A percentile compares a stretch with the other conserved stretches of the same genome.
phyloP scores from a whole-genome alignment of 768 basidiomycete genomes.

The Suillus ampliporus region DNA sequence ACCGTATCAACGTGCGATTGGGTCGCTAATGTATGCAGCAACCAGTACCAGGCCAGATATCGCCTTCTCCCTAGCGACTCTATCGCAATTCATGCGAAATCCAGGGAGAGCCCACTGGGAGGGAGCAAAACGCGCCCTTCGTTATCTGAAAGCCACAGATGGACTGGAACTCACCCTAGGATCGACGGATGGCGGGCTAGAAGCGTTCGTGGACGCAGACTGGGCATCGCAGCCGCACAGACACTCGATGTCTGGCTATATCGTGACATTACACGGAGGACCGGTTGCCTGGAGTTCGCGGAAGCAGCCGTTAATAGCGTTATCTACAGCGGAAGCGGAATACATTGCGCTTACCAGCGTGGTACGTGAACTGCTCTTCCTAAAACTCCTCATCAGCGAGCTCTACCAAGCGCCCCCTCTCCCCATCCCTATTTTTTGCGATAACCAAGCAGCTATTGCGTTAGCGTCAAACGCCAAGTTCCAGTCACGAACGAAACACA shows the following conservation, averaged over 20 bases:
- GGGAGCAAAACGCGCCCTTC: conserved; percentile 24
- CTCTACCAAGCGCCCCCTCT: no score
- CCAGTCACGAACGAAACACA: no score
- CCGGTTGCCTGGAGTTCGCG: conserved; percentile 12
- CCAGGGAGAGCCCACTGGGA: conserved; percentile 27
- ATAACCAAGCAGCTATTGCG: no score
- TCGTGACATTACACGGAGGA: conserved; percentile 23
- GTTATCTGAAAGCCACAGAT: conserved; percentile 16
- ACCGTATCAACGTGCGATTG: conserved; percentile 18
- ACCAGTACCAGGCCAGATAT: conserved; percentile 28
- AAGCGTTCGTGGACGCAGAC: conserved; percentile 32
- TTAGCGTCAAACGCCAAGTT: no score
- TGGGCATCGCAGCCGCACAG: conserved; percentile 27
- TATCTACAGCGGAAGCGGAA: conserved; percentile 35
- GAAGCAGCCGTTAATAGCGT: conserved; percentile 29
- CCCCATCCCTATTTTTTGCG: no score
- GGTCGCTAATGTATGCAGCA: conserved; percentile 21
- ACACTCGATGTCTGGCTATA: conserved; percentile 32
- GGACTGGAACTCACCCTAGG: not conserved
- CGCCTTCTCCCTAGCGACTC: conserved; percentile 22
- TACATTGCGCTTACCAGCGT: conserved; percentile 22
- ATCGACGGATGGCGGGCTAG: not conserved
- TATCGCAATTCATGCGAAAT: conserved; percentile 30
- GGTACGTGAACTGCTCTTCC: no score
- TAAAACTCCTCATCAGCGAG: no score